Evolutionary conservation across 257 asterid species (phyloP), one percentile per base, ranked within the genome.

Genomic region (Petunia axillaris): DNA sequence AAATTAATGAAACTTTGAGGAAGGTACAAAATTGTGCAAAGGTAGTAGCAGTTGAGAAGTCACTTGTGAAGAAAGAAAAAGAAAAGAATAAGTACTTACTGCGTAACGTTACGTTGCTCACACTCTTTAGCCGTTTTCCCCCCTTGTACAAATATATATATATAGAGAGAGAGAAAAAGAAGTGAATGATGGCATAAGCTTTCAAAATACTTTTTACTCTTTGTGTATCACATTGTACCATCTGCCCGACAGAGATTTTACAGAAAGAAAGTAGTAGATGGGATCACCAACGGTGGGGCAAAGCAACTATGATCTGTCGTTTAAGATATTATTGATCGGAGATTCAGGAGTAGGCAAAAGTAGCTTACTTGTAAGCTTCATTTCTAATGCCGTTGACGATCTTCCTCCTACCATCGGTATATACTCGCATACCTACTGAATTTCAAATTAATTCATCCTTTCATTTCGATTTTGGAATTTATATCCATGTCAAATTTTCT

Each of bases 11-110:
- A 46, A 46, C 53, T 46, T 46, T 46, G 82, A 89, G 88, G 88
- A 81, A 53, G 78, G 53, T 46, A 46, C 6, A 46, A 46, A 25
- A 46, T 46, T 4, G 53, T 46, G 53, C 6, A 86, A 86, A 79
- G 88, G 85, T 89, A 86, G 86, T 90, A 87, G 91, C 83, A 83
- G 83, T 87, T 70, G 83, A 80, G 81, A 75, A 82, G 60, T 70
- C 44, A 15, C 77, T 39, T 63, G 75, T 63, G 48, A 16, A 75
- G 54, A 53, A 74, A 66, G 80, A 57, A 71, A 82, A 75, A 35
- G 90, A 83, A 79, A 85, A 13, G 89, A 87, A 71, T 71, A 50
- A 35, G 60, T 35, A 14, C 57, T n/a, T 35, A 14, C 13, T 4
- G 77, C 77, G 84, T 83, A 82, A 73, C 25, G 25, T 25, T 25